Conservation (phyloP, 306 rosid genomes). For the Inga laurina region DNA sequence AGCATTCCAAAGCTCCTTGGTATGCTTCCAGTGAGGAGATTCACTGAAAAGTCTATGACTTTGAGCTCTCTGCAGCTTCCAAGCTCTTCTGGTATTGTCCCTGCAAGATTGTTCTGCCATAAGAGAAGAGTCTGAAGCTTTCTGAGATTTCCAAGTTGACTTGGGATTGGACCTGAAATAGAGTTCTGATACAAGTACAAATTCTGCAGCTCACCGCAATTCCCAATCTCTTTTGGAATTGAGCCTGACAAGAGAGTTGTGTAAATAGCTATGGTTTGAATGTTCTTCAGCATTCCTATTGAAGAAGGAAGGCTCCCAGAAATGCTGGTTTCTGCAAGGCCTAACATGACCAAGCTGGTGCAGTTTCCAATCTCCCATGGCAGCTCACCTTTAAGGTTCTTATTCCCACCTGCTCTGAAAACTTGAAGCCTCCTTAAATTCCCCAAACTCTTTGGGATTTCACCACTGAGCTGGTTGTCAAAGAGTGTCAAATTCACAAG, state of each 20-base stretch:
- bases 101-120: conserved; percentile 83
- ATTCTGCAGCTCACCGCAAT: conserved; percentile 74
- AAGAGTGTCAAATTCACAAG: conserved; percentile 64
- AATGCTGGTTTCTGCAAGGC: conserved; percentile 91
- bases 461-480: conserved; percentile 74
- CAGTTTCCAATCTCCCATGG: conserved; percentile 95
- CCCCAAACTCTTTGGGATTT: conserved; percentile 80
- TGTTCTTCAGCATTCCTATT: conserved; percentile 61
- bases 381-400: conserved; percentile 66
- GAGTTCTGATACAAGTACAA: conserved; percentile 78
- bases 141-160: conserved; percentile 57
- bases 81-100: conserved; percentile 75
- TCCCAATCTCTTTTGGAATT: conserved; percentile 84
- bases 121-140: conserved; percentile 63
- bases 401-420: conserved; percentile 88
- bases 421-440: conserved; percentile 58
- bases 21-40: conserved; percentile 74
- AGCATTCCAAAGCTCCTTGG: conserved; percentile 73
- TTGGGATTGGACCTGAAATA: conserved; percentile 71
- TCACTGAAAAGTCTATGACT: conserved; percentile 79
- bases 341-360: conserved; percentile 71
- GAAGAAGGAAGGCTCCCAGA: conserved; percentile 83
- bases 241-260: conserved; percentile 70
- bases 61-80: conserved; percentile 67
- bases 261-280: conserved; percentile 76